Evolutionary conservation across 768 basidiomycete genomes (phyloP).

Genomic region (Gymnopilus junonius): DNA sequence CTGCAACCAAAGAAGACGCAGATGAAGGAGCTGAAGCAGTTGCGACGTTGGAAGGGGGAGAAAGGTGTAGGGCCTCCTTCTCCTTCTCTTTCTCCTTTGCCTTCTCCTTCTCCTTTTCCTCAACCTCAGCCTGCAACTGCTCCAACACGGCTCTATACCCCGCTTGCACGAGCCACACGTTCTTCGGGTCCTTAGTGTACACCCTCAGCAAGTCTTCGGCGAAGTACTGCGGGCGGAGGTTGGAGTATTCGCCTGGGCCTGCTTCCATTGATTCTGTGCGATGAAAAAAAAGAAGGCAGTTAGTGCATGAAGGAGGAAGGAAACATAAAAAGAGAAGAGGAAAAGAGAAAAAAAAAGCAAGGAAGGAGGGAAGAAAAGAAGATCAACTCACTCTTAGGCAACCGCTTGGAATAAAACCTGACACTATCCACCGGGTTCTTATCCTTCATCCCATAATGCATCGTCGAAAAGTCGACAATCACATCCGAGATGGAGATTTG

Average conservation of each 20-base stretch:
- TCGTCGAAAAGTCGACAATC: conserved; percentile 61
- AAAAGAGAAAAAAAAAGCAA: not conserved
- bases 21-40: not conserved
- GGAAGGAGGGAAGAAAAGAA: conserved; percentile 20
- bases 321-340: not conserved
- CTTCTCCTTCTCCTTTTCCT: too few relatives aligned
- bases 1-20: too few relatives aligned
- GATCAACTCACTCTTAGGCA: conserved; percentile 61
- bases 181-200: conserved; percentile 66
- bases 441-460: conserved; percentile 81
- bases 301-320: not conserved
- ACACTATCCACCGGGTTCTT: conserved; percentile 70
- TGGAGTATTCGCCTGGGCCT: conserved; percentile 61
- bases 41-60: not conserved
- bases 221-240: conserved; percentile 65
- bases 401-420: conserved; percentile 74
- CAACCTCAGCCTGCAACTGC: conserved; percentile 21
- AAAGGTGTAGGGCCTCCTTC: too few relatives aligned
- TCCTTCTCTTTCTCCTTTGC: too few relatives aligned
- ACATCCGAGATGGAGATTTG: conserved; percentile 53
- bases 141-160: conserved; percentile 58
- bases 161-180: conserved; percentile 65
- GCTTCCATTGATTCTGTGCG: conserved; percentile 50
- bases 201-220: conserved; percentile 72
- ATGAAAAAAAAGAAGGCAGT: conserved; percentile 1